Evolutionary conservation across 176 grass and related monocot genomes (phyloP).

Genomic region (Tillandsia fasciculata): DNA sequence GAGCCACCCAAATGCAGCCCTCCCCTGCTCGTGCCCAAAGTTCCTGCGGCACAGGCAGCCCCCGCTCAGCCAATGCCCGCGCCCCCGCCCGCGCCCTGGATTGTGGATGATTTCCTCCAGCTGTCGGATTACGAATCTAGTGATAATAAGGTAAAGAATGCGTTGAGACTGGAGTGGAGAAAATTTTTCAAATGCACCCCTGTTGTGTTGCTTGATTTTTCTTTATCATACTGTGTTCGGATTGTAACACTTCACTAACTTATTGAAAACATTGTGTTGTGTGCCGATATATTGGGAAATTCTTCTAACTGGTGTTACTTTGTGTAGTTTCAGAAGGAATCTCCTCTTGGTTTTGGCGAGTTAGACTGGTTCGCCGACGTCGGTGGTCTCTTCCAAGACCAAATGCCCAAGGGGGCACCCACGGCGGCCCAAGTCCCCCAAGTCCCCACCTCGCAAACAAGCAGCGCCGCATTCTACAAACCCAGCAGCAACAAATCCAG

Average conservation of each 20-base stretch:
- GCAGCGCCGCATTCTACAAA: conserved; percentile 34
- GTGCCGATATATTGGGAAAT: no score
- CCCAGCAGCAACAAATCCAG: conserved; percentile 32
- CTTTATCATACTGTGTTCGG: neutral
- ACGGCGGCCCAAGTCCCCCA: conserved; percentile 56
- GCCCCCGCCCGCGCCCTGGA: conserved; percentile 24
- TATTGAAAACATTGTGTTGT: neutral
- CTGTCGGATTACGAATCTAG: conserved; percentile 66
- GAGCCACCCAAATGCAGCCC: conserved; percentile 35
- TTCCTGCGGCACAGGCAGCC: conserved; percentile 30
- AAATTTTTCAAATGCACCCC: neutral
- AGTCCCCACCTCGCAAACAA: conserved; percentile 30
- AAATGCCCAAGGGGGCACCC: conserved; percentile 32
- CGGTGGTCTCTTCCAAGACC: conserved; percentile 53
- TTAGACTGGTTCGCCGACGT: conserved; percentile 82
- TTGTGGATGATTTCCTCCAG: conserved; percentile 77
- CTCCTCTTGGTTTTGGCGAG: conserved; percentile 57
- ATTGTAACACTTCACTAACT: neutral
- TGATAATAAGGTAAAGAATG: conserved; percentile 62
- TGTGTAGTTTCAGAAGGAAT: conserved; percentile 53
- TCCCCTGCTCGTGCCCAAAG: conserved; percentile 21
- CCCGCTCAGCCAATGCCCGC: conserved; percentile 41
- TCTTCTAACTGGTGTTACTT: no score
- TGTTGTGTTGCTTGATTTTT: neutral
- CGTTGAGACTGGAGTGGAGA: neutral